Base-by-base conservation (phyloP, 768 basidiomycete species). In the Amanita brunnescens region DNA sequence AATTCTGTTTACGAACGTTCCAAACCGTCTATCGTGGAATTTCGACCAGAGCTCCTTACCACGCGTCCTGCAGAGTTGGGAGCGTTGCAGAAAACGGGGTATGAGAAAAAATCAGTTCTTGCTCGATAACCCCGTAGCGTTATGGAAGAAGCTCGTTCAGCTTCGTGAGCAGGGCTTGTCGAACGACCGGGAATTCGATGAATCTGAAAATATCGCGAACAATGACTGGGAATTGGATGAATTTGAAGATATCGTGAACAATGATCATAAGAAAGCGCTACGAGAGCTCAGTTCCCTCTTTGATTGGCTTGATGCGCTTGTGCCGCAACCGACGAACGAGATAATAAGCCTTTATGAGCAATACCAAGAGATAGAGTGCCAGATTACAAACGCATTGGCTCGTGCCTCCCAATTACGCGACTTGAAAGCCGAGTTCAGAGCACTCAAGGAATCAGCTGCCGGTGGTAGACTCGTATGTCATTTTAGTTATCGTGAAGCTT, bases 1-100 rank as follows among this genome's bases (percentile, higher is more conserved):
- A n/a, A 58, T 64, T 44, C 20, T 62, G 23, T 63, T 64, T 46
- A 61, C 61, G 26, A 61, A 59, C 29, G 54, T 60, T 12, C 20
- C 60, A 13, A 55, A 45, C 26, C 57, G 53, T 10, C 39, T 62
- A 2, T 49, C 51, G 8, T 58, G 48, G 44, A 64, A 64, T 45
- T 64, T 63, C 34, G 55, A 59, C 14, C 39, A 45, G 5, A 14
- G 53, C 24, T 49, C 59, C 3, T 47, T 62, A 4, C 59, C 56
- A 5, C 23, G 41, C 37, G 43, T 26, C 10, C 46, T 63, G 14
- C 21, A 54, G 6, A 20, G 13, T 23, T 0, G 47, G 4, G 54
- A 47, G 4, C 37, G 42, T 23, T 29, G 26, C 7, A 29, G 7
- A 3, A 29, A 29, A 29, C 26, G 18, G 1, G 38, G 38, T 9